These are phyloP conservation scores for Chaetomiaceae sp. DNA, from an alignment of 2,329 filamentous ascomycete genomes.

Conservation along the genomic window DNA sequence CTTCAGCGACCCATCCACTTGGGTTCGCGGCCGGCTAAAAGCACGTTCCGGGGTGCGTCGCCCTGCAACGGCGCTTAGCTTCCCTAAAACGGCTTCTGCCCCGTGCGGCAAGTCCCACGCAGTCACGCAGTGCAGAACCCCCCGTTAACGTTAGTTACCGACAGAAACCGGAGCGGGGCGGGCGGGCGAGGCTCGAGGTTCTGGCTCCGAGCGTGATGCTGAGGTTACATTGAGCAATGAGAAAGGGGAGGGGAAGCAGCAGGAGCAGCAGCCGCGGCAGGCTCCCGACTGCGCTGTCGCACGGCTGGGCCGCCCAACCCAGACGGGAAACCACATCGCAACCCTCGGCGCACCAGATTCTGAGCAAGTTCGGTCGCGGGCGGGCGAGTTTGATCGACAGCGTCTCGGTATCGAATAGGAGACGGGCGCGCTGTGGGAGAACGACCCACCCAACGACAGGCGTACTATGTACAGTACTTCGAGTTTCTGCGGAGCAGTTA, in stretches of 20 bases:
- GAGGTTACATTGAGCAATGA: slow-evolving; percentile 19
- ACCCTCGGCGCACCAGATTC: background rate
- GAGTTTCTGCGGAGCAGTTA: too few species aligned
- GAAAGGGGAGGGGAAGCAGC: background rate
- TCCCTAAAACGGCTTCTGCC: slow-evolving; percentile 4
- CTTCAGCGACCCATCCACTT: slow-evolving; percentile 26
- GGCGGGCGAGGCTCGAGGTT: background rate
- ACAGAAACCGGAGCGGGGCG: background rate
- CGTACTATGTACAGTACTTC: too few species aligned
- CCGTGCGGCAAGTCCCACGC: slow-evolving; percentile 8
- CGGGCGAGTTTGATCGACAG: too few species aligned
- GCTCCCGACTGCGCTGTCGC: slow-evolving; percentile 13
- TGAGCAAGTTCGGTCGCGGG: background rate
- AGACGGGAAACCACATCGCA: slow-evolving; percentile 12
- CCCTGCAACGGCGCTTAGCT: slow-evolving; percentile 20
- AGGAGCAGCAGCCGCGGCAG: slow-evolving; percentile 5
- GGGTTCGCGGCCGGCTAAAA: slow-evolving; percentile 26
- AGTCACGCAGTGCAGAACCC: background rate
- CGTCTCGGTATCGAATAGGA: background rate
- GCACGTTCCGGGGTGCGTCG: slow-evolving; percentile 20
- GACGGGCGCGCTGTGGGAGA: too few species aligned
- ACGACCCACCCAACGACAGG: too few species aligned
- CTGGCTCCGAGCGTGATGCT: slow-evolving; percentile 3
- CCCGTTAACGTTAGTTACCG: background rate
- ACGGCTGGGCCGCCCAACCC: slow-evolving; percentile 6